Base-by-base conservation (phyloP, 2,329 filamentous ascomycete genomes). In the Piedraia hortae region DNA sequence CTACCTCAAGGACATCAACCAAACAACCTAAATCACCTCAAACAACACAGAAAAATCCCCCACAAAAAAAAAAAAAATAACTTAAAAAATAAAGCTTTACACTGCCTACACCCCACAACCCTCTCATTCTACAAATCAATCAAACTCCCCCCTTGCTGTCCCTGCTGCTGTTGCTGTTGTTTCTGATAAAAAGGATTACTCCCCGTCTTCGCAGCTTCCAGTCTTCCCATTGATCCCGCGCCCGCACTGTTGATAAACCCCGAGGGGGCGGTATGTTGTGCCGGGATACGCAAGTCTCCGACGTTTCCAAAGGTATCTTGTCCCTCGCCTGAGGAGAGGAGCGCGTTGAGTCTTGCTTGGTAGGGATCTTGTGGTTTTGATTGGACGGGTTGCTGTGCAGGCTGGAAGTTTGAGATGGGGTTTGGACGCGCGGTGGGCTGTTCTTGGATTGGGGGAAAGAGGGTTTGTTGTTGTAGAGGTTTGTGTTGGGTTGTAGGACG, bases 291-390 rank as follows among this genome's bases (percentile, higher is more conserved):
- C 20, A 90, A 57, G 31, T 93, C 75, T 33, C 85, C 85, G n/a
- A 75, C 75, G 44, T 97, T 97, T 32, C 85, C 85, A 43, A 88
- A 97, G 0, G 85, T 97, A 42, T 97, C 85, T 54, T 88, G 73
- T 12, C 85, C 85, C 26, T 97, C 85, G 31, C 85, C 80, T 12
- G 60, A 65, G 3, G 78, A 62, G 19, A 97, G 62, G 15, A 97
- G 62, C 2, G 72, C 62, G 42, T 93, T 93, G 33, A 97, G 69
- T 38, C 63, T 71, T 11, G 70, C 65, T 26, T 61, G 50, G 30
- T 67, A 61, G 7, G 62, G 59, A 32, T 69, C 58, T 34, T 46
- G 30, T 5, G 37, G 34, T 21, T 32, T 43, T 28, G 31, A 12
- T 46, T 33, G 33, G n/a, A 33, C 23, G 5, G 36, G 33, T 22